Conservation (phyloP, 2,329 filamentous ascomycete species). For the Pseudogymnoascus sp. region DNA sequence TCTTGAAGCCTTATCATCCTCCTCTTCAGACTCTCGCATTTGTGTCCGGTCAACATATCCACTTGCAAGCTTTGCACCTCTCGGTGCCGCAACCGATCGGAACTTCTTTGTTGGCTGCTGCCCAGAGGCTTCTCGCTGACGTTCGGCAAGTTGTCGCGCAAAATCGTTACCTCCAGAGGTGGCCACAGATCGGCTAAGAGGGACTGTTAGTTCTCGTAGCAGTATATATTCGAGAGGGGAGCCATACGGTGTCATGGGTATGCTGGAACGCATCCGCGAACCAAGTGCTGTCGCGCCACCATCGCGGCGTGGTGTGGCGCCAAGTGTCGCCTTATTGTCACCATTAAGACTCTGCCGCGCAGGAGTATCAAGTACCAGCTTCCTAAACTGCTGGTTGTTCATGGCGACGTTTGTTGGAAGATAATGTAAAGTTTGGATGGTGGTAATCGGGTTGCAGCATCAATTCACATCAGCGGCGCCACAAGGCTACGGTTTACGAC, state of each 20-base stretch:
- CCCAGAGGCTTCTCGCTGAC: conserved; percentile 30
- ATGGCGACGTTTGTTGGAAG: conserved; percentile 40
- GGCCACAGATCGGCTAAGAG: conserved; percentile 18
- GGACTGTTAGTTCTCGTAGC: conserved; percentile 13
- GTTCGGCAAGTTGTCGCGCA: conserved; percentile 74
- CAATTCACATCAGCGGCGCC: neutral
- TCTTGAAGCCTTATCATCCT: conserved; percentile 52
- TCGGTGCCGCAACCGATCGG: conserved; percentile 67
- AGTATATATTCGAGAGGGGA: neutral
- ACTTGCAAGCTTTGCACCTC: conserved; percentile 68
- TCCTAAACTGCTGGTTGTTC: conserved; percentile 95
- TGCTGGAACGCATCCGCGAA: conserved; percentile 69
- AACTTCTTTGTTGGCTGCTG: conserved; percentile 61
- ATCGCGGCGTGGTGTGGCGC: conserved; percentile 35
- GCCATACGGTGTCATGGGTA: conserved; percentile 86
- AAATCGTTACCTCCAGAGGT: conserved; percentile 55
- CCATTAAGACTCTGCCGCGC: conserved; percentile 28
- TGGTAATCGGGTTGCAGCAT: neutral
- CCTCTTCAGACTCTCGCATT: conserved; percentile 47
- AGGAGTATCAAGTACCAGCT: conserved; percentile 57
- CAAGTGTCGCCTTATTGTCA: conserved; percentile 29
- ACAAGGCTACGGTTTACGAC: neutral
- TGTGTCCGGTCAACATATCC: conserved; percentile 82
- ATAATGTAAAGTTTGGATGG: neutral
- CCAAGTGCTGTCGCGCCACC: conserved; percentile 55